Conservation (phyloP, 129 eudicot genomes). For the Arctium minus region DNA sequence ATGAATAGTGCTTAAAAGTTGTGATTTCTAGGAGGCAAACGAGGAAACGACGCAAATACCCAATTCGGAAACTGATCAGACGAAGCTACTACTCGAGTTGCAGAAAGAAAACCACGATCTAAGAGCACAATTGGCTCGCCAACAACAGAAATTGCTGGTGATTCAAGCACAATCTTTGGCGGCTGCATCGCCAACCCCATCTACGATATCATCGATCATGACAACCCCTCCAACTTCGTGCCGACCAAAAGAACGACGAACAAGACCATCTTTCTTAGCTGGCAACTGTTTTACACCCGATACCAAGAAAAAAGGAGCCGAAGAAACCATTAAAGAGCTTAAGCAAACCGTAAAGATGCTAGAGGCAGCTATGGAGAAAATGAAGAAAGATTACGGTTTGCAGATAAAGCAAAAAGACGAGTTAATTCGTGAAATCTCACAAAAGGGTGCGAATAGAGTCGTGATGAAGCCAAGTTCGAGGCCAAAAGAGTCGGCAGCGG, state of each 20-base stretch:
- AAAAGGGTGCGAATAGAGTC: slow-evolving; percentile 37
- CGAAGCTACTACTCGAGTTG: slow-evolving; percentile 75
- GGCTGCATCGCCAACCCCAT: slow-evolving; percentile 66
- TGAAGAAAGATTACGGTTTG: slow-evolving; percentile 59
- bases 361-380: slow-evolving; percentile 63
- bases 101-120: slow-evolving; percentile 81
- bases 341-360: slow-evolving; percentile 49
- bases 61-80: slow-evolving; percentile 59
- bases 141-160: slow-evolving; percentile 62
- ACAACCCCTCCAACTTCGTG: slow-evolving; percentile 56
- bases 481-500: slow-evolving; percentile 41
- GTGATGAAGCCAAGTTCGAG: slow-evolving; percentile 40
- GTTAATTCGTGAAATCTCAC: slow-evolving; percentile 51
- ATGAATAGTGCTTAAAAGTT: neutral
- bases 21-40: slow-evolving; percentile 49
- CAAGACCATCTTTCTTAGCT: slow-evolving; percentile 46
- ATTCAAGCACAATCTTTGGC: slow-evolving; percentile 73
- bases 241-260: slow-evolving; percentile 47
- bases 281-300: slow-evolving; percentile 67
- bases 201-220: slow-evolving; percentile 49
- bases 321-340: slow-evolving; percentile 49
- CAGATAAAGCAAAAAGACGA: slow-evolving; percentile 72
- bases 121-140: slow-evolving; percentile 69
- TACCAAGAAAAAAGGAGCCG: slow-evolving; percentile 49
- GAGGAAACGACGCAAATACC: slow-evolving; percentile 50